Percentiles rank a stretch among this genome's conserved stretches.
phyloP scores from a whole-genome alignment of 164 flowering plant species.

The Warburgia ugandensis region DNA sequence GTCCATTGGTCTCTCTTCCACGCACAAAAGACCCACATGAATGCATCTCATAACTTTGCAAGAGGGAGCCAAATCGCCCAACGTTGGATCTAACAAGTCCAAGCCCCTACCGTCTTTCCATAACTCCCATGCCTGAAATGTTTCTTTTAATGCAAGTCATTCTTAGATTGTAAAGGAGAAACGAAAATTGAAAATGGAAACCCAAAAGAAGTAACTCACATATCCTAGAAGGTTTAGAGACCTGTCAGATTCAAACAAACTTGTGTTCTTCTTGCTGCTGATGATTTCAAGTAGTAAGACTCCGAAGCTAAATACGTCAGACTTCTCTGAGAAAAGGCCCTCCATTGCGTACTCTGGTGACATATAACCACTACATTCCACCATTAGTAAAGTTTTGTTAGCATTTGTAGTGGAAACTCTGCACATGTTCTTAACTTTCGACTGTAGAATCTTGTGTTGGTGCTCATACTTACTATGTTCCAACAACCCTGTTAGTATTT shows the following conservation, averaged over 20 bases:
- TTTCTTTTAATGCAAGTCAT: not conserved
- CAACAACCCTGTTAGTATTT: too few relatives aligned
- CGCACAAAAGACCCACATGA: too few relatives aligned
- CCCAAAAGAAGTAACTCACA: not conserved
- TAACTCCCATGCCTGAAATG: constrained; percentile 11
- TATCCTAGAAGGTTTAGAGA: constrained; percentile 8
- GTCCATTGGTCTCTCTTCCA: constrained; percentile 3
- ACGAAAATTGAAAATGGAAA: not conserved
- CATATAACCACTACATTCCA: too few relatives aligned
- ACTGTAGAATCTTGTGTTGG: not conserved
- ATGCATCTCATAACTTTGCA: constrained; percentile 7
- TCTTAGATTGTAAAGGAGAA: not conserved
- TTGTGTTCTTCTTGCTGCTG: constrained; percentile 10
- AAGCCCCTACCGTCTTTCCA: constrained; percentile 7
- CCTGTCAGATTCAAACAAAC: constrained; percentile 2
- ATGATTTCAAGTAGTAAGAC: constrained; percentile 17
- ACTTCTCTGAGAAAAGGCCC: too few relatives aligned
- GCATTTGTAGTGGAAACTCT: not conserved
- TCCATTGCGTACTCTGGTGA: too few relatives aligned
- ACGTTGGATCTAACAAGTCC: constrained; percentile 8
- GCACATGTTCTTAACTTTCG: not conserved
- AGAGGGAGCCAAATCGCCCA: not conserved
- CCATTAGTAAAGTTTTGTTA: not conserved
- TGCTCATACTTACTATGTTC: constrained; percentile 34
- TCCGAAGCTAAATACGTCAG: too few relatives aligned